A percentile compares a stretch with the other conserved stretches of the same genome.
Evolutionary conservation across 305 asterid genomes (phyloP).

Genomic region (Rubia tinctorum): DNA sequence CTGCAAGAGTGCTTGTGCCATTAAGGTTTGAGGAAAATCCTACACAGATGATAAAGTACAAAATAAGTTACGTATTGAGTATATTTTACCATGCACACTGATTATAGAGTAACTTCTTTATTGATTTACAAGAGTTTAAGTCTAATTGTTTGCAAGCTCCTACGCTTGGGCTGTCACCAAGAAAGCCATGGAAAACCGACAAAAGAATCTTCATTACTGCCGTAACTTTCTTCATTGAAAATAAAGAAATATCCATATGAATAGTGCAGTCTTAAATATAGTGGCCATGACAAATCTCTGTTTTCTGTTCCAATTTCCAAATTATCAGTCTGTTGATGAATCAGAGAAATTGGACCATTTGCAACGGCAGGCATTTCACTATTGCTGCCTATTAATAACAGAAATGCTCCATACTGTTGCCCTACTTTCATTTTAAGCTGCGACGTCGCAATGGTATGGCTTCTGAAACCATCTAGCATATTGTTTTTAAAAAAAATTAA

Average conservation of each 20-base stretch:
- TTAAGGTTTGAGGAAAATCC: too few relatives aligned
- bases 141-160: conserved; percentile 24
- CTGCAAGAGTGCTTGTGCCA: too few relatives aligned
- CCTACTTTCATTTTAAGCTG: conserved; percentile 44
- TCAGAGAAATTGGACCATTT: conserved; percentile 74
- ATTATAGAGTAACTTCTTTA: conserved; percentile 10
- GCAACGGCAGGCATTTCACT: conserved; percentile 33
- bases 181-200: conserved; percentile 58
- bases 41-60: background rate
- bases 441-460: conserved; percentile 41
- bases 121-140: conserved; percentile 3
- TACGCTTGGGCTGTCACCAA: conserved; percentile 42
- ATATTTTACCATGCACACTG: background rate
- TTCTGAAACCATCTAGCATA: conserved; percentile 32
- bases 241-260: conserved; percentile 15
- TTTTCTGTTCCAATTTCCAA: conserved; percentile 41
- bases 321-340: conserved; percentile 57
- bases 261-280: conserved; percentile 7
- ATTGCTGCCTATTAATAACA: conserved; percentile 54
- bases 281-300: conserved; percentile 27
- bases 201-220: conserved; percentile 47
- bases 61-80: background rate
- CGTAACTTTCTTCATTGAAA: conserved; percentile 35
- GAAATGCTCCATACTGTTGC: conserved; percentile 75
- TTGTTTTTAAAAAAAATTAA: conserved; percentile 9